Evolutionary conservation across 371 early-diverging fungal genomes (phyloP).

Genomic region (Mortierella sp.): DNA sequence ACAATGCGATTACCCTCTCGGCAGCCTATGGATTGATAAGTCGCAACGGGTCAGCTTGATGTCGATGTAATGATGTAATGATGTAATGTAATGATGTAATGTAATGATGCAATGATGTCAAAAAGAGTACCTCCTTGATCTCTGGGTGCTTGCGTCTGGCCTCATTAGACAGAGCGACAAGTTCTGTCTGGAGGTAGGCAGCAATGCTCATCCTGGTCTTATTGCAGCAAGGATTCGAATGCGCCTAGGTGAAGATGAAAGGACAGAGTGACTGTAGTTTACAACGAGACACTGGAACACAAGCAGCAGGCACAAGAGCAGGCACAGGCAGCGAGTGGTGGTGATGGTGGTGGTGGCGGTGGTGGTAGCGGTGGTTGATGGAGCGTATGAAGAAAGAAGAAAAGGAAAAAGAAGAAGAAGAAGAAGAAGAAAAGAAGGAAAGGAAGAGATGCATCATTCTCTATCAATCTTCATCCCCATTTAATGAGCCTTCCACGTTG

Average conservation of each 20-base stretch:
- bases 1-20: slow-evolving; percentile 68
- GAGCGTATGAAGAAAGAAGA: too few species aligned
- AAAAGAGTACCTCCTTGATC: slow-evolving; percentile 87
- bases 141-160: slow-evolving; percentile 93
- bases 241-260: background rate
- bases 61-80: background rate
- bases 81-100: background rate
- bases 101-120: background rate
- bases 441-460: background rate
- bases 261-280: background rate
- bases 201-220: slow-evolving; percentile 55
- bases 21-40: slow-evolving; percentile 59
- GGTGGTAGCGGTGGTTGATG: too few species aligned
- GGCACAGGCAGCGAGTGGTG: too few species aligned
- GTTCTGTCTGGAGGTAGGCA: slow-evolving; percentile 86
- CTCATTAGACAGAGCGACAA: slow-evolving; percentile 90
- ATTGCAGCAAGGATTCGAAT: background rate
- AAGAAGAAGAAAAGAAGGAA: background rate
- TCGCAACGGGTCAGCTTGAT: background rate
- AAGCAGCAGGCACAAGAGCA: too few species aligned
- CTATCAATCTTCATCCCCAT: too few species aligned
- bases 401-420: background rate
- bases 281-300: background rate
- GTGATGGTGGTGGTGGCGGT: too few species aligned
- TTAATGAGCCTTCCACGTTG: too few species aligned